These are phyloP conservation scores for Colletotrichum nymphaeae DNA, from an alignment of 2,329 filamentous ascomycete species.

Conservation along the genomic window DNA sequence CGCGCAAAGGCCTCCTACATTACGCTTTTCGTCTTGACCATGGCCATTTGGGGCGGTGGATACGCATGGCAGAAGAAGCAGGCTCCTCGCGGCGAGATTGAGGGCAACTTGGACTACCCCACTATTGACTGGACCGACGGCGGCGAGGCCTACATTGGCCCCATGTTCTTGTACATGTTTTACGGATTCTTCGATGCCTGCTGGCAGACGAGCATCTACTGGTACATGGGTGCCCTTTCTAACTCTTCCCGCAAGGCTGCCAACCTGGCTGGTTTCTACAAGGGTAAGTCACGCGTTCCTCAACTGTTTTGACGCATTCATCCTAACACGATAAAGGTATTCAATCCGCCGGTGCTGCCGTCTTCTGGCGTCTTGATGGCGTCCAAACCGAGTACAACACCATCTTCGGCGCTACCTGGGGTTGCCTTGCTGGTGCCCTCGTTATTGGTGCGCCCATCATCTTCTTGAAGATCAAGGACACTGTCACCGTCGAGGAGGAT, in stretches of 20 bases:
- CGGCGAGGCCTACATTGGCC: conserved; percentile 72
- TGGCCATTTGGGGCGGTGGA: conserved; percentile 85
- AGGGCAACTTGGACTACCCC: conserved; percentile 38
- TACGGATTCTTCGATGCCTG: conserved; percentile 90
- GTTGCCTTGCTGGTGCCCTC: conserved; percentile 77
- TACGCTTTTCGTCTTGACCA: conserved; percentile 75
- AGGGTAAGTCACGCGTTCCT: conserved; percentile 51
- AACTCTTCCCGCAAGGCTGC: conserved; percentile 93
- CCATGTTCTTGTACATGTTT: conserved; percentile 91
- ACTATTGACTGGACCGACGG: conserved; percentile 73
- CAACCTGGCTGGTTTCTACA: conserved; percentile 93
- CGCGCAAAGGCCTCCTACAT: conserved; percentile 74
- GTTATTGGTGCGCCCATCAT: conserved; percentile 84
- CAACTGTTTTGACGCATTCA: neutral
- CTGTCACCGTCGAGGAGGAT: conserved; percentile 84
- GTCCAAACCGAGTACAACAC: conserved; percentile 72
- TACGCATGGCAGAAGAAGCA: conserved; percentile 80
- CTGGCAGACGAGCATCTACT: conserved; percentile 93
- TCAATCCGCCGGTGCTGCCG: conserved; percentile 86
- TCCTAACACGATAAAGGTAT: conserved; percentile 59
- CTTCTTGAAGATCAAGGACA: conserved; percentile 82
- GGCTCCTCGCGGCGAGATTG: conserved; percentile 56
- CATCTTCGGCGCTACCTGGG: conserved; percentile 81
- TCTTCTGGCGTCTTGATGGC: conserved; percentile 79
- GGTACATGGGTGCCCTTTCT: conserved; percentile 93